Percentiles rank a stretch among this genome's conserved stretches.
Conservation (phyloP, 2,329 filamentous ascomycete genomes). For the Sclerotinia nivalis region DNA sequence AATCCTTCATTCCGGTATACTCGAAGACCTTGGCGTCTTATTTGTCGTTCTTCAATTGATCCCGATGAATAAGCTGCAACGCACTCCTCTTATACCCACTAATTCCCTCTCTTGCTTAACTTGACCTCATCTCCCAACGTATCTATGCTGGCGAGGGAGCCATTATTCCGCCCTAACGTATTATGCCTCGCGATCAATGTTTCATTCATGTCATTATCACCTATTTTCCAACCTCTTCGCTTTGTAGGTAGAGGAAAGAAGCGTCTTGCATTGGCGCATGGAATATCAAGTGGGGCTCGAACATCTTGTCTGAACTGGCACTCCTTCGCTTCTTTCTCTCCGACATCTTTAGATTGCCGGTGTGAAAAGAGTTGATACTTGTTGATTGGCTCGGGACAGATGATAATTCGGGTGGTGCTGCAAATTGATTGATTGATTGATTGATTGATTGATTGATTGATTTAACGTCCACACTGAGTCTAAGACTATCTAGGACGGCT, state of each 20-base stretch:
- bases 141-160: neutral
- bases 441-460: too few species aligned
- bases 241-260: neutral
- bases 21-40: neutral
- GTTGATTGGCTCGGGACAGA: neutral
- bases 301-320: conserved; percentile 9
- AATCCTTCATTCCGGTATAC: neutral
- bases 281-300: neutral
- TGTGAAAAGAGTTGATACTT: neutral
- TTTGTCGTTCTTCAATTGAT: neutral
- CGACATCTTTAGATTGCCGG: neutral
- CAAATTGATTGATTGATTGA: too few species aligned
- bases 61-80: neutral
- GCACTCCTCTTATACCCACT: neutral
- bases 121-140: neutral
- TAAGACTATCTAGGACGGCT: too few species aligned
- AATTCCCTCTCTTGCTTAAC: neutral
- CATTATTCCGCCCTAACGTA: neutral
- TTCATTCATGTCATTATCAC: conserved; percentile 1
- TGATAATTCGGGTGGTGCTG: neutral
- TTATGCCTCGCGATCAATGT: neutral
- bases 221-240: conserved; percentile 7
- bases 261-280: conserved; percentile 1
- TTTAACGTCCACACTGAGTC: too few species aligned
- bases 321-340: neutral